phyloP scores from a whole-genome alignment of 257 asterid genomes.

The Vinca minor region DNA sequence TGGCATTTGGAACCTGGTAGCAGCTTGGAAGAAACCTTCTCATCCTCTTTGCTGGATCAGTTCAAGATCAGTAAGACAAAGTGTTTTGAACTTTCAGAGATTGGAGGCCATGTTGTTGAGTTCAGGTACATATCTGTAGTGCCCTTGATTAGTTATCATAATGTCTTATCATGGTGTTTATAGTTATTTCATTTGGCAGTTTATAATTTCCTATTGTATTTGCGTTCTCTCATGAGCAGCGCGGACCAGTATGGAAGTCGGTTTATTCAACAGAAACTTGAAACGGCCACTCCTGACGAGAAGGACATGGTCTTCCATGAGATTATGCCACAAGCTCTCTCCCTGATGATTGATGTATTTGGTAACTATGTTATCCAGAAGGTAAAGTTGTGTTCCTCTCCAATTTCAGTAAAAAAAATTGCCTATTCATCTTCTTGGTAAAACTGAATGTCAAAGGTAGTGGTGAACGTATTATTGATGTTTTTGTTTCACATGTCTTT shows the following conservation, averaged over 20 bases:
- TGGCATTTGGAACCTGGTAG: slow-evolving; percentile 48
- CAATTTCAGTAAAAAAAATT: not conserved
- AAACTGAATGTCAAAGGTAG: not conserved
- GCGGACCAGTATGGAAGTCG: slow-evolving; percentile 84
- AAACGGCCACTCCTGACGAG: slow-evolving; percentile 58
- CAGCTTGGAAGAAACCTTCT: slow-evolving; percentile 42
- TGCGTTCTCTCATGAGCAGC: slow-evolving; percentile 30
- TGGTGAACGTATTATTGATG: not conserved
- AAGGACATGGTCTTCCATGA: slow-evolving; percentile 71
- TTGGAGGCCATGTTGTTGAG: slow-evolving; percentile 79
- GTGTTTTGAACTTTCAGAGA: slow-evolving; percentile 66
- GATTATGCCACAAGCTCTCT: slow-evolving; percentile 62
- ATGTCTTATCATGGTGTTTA: not conserved
- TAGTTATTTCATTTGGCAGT: not conserved
- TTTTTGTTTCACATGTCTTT: slow-evolving; percentile 5
- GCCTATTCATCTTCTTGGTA: not conserved
- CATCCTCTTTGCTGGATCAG: slow-evolving; percentile 59
- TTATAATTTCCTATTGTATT: slow-evolving; percentile 3
- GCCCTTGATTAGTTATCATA: not conserved
- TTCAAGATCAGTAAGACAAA: slow-evolving; percentile 62
- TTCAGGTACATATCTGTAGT: slow-evolving; percentile 45
- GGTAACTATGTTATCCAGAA: slow-evolving; percentile 86
- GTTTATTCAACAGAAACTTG: slow-evolving; percentile 83
- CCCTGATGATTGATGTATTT: slow-evolving; percentile 80
- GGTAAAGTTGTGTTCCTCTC: slow-evolving; percentile 31